phyloP scores from a whole-genome alignment of 176 grass and related monocot species.

The Aegilops tauschii region DNA sequence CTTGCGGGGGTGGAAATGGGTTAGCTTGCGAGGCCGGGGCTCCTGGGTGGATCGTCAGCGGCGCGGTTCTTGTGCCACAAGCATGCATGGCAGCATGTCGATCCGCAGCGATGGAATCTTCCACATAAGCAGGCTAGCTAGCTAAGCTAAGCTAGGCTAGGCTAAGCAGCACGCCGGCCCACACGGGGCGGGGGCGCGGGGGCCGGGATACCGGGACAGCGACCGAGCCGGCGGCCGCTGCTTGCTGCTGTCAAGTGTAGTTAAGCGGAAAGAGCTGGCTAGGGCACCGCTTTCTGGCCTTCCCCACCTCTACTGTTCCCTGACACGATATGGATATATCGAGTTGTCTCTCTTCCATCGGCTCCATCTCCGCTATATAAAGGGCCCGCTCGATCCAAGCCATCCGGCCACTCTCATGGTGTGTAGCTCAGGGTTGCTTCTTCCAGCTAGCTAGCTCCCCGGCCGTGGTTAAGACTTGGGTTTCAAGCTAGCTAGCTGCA shows the following conservation, averaged over 20 bases:
- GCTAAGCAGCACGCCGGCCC: not conserved
- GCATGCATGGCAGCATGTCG: constrained; percentile 30
- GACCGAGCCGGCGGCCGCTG: not conserved
- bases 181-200: not conserved
- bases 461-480: not conserved
- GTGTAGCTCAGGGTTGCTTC: not conserved
- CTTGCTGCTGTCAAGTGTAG: not conserved
- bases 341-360: not conserved
- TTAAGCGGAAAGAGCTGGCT: constrained; percentile 7
- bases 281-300: not conserved
- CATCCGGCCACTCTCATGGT: not conserved
- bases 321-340: constrained; percentile 14
- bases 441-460: not conserved
- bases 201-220: constrained; percentile 17
- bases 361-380: constrained; percentile 17
- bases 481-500: not conserved
- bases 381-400: not conserved
- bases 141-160: not conserved
- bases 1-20: constrained; percentile 1
- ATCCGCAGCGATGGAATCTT: constrained; percentile 23
- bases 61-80: constrained; percentile 24
- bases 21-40: constrained; percentile 26
- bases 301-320: constrained; percentile 1
- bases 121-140: constrained; percentile 14
- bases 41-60: not conserved